phyloP scores from a whole-genome alignment of 176 grass and related monocot genomes.

The Dactylis glomerata region DNA sequence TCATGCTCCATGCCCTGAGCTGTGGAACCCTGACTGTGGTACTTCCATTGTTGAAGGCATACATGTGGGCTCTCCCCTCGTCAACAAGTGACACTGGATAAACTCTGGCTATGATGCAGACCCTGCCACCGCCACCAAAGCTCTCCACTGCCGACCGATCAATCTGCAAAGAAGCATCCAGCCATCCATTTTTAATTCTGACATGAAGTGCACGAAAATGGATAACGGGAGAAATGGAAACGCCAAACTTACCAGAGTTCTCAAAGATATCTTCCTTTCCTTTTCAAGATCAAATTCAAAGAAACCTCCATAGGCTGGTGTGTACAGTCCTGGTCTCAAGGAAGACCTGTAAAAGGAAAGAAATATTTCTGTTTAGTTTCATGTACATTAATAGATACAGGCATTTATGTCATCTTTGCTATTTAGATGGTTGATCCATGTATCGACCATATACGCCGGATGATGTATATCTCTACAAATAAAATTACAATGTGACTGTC shows the following conservation, averaged over 20 bases:
- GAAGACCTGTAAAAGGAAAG: neutral
- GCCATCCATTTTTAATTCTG: neutral
- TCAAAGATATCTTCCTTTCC: neutral
- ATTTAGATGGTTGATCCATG: too few relatives aligned
- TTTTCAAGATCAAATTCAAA: slow-evolving; percentile 1
- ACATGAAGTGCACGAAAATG: neutral
- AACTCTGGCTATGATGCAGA: neutral
- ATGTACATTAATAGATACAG: neutral
- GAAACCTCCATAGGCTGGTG: slow-evolving; percentile 2
- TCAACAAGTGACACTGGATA: neutral
- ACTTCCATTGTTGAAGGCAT: slow-evolving; percentile 5
- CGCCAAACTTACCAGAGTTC: neutral
- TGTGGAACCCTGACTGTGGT: neutral
- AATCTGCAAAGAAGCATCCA: neutral
- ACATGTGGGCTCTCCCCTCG: neutral
- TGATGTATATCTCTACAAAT: too few relatives aligned
- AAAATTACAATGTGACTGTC: too few relatives aligned
- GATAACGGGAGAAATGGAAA: neutral
- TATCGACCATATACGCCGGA: too few relatives aligned
- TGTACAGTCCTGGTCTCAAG: neutral
- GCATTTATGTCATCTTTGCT: too few relatives aligned
- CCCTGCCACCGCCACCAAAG: neutral
- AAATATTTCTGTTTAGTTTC: neutral
- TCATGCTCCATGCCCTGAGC: neutral
- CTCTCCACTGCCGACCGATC: neutral